Base-by-base conservation (phyloP, 768 basidiomycete genomes). In the Aureoboletus auriporus region DNA sequence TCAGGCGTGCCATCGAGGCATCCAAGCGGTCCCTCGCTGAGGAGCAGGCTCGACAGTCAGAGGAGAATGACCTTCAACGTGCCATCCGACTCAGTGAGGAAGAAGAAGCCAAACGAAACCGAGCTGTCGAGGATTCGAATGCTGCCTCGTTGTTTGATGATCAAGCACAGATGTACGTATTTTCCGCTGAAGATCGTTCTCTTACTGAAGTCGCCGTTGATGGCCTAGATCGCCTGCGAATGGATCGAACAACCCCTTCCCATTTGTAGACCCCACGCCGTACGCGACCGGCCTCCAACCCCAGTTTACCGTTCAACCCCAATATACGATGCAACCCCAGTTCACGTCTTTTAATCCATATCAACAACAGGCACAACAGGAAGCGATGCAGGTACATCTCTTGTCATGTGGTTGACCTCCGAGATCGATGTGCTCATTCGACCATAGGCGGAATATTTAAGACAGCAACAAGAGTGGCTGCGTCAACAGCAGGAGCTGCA, bases 311-410 rank as follows among this genome's bases (percentile, higher is more conserved):
- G 23, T 91, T 27, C 89, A 90, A 61, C 86, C 88, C 4, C 92
- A 93, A 57, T 83, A 74, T 5, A 70, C 76, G 11, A 59, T 92
- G 39, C 86, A 86, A 56, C 88, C 89, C 0, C 93, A 94, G 59
- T 90, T 88, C 65, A 93, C 90, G 8, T 83, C 89, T 1, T 97
- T 92, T 76, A 98, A 98, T 66, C 90, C 90, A 0, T 93, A 91
- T 54, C 89, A 91, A 61, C 92, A 93, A 64, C 94, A 94, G 63
- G 82, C 86, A 40, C 88, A 94, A 59, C 92, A 94, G 58, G 92
- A 95, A 66, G 85, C 85, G 13, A 79, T 84, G 59, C 89, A 89
- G 71, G 79, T 75, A 39, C 36, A 14, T 38, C 11, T 27, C 13
- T 20, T 26, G 2, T 23, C 10, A 31, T 39, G 33, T 1, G 3